Evolutionary conservation across 345 rosid species (phyloP).

Genomic region (Arabidopsis arenosa): DNA sequence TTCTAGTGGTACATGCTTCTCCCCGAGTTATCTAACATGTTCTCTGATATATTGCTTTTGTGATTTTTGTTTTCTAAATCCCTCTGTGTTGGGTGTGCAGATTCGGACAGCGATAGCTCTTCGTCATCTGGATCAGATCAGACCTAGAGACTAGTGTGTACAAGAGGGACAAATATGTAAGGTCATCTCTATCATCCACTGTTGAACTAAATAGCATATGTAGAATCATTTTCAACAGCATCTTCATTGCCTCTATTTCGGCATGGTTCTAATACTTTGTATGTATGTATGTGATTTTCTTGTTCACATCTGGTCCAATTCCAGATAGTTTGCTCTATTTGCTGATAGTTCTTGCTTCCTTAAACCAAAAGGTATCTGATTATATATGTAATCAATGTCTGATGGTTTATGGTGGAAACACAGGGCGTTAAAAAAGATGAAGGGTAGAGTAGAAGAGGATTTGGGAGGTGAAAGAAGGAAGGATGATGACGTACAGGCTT

Average conservation of each 20-base stretch:
- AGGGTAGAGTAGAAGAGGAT: constrained; percentile 39
- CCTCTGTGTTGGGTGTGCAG: constrained; percentile 49
- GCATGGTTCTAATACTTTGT: neutral
- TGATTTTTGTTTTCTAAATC: constrained; percentile 3
- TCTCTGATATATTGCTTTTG: constrained; percentile 4
- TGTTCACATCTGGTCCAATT: constrained; percentile 10
- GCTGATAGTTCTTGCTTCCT: neutral
- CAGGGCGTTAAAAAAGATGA: constrained; percentile 29
- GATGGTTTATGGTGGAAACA: constrained; percentile 39
- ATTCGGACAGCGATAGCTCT: constrained; percentile 91
- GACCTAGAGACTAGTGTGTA: constrained; percentile 28
- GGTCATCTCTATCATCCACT: constrained; percentile 2
- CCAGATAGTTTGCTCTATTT: neutral
- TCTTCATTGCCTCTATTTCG: neutral
- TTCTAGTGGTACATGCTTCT: constrained; percentile 76
- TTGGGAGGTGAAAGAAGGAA: constrained; percentile 33
- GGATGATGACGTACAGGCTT: constrained; percentile 37
- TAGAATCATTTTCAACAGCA: neutral
- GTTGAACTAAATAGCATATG: constrained; percentile 10
- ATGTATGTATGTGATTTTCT: constrained; percentile 15
- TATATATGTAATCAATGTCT: neutral
- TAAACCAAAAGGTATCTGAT: constrained; percentile 1
- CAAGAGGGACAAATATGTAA: constrained; percentile 40
- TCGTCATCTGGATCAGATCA: constrained; percentile 87
- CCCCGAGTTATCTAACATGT: neutral